Percentiles rank a stretch among this genome's conserved stretches.
phyloP scores from a whole-genome alignment of 495 filamentous ascomycete genomes.

The Choiromyces venosus region DNA sequence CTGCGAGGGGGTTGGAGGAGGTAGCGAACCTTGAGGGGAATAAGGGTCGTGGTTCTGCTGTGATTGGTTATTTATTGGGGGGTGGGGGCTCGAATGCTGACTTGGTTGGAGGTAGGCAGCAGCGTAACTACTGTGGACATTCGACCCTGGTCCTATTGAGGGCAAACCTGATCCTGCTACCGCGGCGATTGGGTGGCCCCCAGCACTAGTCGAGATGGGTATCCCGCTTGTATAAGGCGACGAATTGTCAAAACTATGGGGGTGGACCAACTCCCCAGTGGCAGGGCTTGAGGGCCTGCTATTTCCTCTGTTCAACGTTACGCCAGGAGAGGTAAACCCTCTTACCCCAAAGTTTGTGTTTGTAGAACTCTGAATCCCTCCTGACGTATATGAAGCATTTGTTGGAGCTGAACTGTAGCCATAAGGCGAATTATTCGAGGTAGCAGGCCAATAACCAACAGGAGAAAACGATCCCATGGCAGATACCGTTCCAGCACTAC shows the following conservation, averaged over 20 bases:
- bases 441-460: constrained; percentile 36
- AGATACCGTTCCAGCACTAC: constrained; percentile 34
- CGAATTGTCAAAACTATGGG: constrained; percentile 28
- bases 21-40: constrained; percentile 33
- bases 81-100: constrained; percentile 15
- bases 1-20: constrained; percentile 37
- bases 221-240: constrained; percentile 30
- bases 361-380: constrained; percentile 14
- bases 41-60: constrained; percentile 37
- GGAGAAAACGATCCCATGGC: constrained; percentile 35
- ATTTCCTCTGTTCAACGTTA: constrained; percentile 35
- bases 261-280: constrained; percentile 32
- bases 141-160: constrained; percentile 36
- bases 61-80: constrained; percentile 39
- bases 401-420: constrained; percentile 32
- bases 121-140: constrained; percentile 27
- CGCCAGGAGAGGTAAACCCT: constrained; percentile 31
- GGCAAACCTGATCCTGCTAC: constrained; percentile 32
- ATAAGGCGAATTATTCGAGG: constrained; percentile 29
- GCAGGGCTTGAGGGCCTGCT: constrained; percentile 39
- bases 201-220: constrained; percentile 32
- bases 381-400: constrained; percentile 29
- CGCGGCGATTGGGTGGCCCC: constrained; percentile 31
- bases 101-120: constrained; percentile 29
- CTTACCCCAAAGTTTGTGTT: constrained; percentile 29